Evolutionary conservation across 2,329 filamentous ascomycete genomes (phyloP).

Genomic region (Epichloe uncinata): DNA sequence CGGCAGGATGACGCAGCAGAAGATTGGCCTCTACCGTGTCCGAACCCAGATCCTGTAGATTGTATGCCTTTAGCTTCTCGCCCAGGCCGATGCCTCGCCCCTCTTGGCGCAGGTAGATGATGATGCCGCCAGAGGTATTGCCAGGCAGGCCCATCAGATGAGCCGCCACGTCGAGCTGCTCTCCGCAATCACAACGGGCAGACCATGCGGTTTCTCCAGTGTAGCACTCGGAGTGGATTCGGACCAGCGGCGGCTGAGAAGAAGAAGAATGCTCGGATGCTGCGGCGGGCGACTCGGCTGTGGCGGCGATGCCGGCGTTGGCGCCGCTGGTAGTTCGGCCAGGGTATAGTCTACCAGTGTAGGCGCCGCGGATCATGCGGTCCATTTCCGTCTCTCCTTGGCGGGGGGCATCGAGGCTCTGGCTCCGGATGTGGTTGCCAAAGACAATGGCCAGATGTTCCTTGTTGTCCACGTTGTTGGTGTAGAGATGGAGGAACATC

Average conservation of each 20-base stretch:
- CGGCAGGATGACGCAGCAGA: slow-evolving; percentile 78
- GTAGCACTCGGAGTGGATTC: slow-evolving; percentile 97
- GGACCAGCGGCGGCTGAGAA: slow-evolving; percentile 52
- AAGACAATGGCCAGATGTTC: slow-evolving; percentile 97
- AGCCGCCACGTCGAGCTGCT: slow-evolving; percentile 93
- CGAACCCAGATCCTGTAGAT: slow-evolving; percentile 90
- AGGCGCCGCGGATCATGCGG: slow-evolving; percentile 88
- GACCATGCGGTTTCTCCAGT: slow-evolving; percentile 98
- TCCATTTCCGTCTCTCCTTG: slow-evolving; percentile 76
- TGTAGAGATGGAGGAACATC: slow-evolving; percentile 94
- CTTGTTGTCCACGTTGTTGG: slow-evolving; percentile 85
- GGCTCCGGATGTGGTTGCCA: slow-evolving; percentile 67
- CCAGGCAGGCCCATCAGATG: slow-evolving; percentile 71
- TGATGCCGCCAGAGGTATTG: slow-evolving; percentile 62
- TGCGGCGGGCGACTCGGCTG: slow-evolving; percentile 7
- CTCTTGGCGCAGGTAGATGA: slow-evolving; percentile 92
- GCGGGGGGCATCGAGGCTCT: slow-evolving; percentile 54
- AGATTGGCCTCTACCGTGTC: slow-evolving; percentile 96
- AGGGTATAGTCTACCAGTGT: slow-evolving; percentile 75
- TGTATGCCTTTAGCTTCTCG: slow-evolving; percentile 96
- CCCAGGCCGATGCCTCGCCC: slow-evolving; percentile 88
- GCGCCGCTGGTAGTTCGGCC: slow-evolving; percentile 63
- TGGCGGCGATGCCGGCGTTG: slow-evolving; percentile 39
- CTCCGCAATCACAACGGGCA: slow-evolving; percentile 91
- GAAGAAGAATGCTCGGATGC: slow-evolving; percentile 1